These are phyloP conservation scores for Cymbopogon citratus DNA, from an alignment of 176 grass and related monocot genomes.

Conservation along the genomic window DNA sequence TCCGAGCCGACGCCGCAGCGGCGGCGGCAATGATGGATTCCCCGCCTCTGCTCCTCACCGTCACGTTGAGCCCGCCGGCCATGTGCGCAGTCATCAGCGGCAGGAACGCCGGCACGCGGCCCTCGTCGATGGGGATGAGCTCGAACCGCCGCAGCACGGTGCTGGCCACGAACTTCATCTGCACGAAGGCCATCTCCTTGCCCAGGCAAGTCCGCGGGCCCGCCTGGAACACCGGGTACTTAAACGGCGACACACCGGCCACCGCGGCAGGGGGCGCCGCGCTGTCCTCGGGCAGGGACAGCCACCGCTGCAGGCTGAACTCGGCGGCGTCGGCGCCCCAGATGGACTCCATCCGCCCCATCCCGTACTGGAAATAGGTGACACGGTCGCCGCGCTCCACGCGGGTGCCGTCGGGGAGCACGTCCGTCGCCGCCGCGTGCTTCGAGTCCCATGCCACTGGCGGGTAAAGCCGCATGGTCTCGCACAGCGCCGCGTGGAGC, in stretches of 20 bases:
- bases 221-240: constrained; percentile 83
- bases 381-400: constrained; percentile 59
- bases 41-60: constrained; percentile 30
- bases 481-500: constrained; percentile 79
- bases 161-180: constrained; percentile 76
- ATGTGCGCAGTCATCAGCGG: constrained; percentile 74
- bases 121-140: constrained; percentile 45
- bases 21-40: background rate
- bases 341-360: constrained; percentile 77
- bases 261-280: background rate
- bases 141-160: constrained; percentile 54
- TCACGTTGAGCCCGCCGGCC: constrained; percentile 61
- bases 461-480: constrained; percentile 87
- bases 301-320: constrained; percentile 64
- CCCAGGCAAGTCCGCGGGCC: constrained; percentile 77
- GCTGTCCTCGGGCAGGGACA: background rate
- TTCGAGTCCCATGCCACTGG: constrained; percentile 93
- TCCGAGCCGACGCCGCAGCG: background rate
- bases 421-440: constrained; percentile 56
- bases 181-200: constrained; percentile 79
- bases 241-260: constrained; percentile 61
- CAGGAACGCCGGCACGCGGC: constrained; percentile 48
- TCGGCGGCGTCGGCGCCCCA: constrained; percentile 59
- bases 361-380: constrained; percentile 93
- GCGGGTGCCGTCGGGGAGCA: constrained; percentile 72